Percentiles rank a stretch among this genome's conserved stretches.
These are phyloP conservation scores for Ballota nigra DNA, from an alignment of 257 asterid species.

Conservation along the genomic window DNA sequence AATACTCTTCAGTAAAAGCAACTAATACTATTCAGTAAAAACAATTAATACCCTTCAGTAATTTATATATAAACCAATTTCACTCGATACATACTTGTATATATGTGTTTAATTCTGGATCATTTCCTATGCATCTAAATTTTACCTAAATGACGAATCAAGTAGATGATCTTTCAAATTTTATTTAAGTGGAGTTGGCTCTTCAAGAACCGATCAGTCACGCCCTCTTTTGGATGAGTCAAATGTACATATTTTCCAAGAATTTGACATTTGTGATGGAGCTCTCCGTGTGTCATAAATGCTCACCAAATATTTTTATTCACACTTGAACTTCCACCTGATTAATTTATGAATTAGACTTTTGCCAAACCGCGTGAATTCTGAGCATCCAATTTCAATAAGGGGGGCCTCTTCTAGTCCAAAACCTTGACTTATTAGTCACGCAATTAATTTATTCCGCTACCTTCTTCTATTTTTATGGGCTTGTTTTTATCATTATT, in stretches of 20 bases:
- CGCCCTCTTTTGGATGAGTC: conserved; percentile 1
- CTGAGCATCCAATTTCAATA: not conserved
- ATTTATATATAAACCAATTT: too few species aligned
- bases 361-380: not conserved
- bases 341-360: not conserved
- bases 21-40: too few species aligned
- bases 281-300: conserved; percentile 12
- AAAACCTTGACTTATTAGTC: not conserved
- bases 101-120: too few species aligned
- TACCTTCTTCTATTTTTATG: not conserved
- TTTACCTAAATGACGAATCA: not conserved
- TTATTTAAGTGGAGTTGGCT: not conserved
- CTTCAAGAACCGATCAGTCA: conserved; percentile 14
- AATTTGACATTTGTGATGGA: conserved; percentile 1
- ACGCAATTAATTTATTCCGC: not conserved
- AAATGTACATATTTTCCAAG: conserved; percentile 10
- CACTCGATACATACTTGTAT: too few species aligned
- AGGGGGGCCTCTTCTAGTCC: not conserved
- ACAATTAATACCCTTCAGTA: too few species aligned
- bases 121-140: too few species aligned
- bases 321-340: not conserved
- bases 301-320: not conserved
- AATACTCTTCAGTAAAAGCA: too few species aligned
- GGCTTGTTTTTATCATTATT: not conserved
- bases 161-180: not conserved